Conservation (phyloP, 345 rosid species). For the Microthlaspi erraticum region DNA sequence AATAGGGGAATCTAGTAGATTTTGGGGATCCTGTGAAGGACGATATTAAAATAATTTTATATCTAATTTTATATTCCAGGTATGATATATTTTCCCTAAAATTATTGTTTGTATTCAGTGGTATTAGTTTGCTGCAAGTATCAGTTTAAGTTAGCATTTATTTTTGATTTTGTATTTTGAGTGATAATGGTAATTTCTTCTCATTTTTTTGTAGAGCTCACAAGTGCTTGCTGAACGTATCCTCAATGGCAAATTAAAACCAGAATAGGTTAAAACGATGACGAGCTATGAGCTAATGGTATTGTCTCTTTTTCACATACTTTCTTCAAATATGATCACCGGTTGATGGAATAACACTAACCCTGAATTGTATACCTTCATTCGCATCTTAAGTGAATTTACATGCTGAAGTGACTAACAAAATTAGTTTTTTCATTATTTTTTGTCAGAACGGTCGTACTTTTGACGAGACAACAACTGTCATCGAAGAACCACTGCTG, state of each 20-base stretch:
- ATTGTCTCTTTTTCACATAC: background rate
- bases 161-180: background rate
- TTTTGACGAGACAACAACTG: conserved; percentile 9
- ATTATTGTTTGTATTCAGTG: too few relatives aligned
- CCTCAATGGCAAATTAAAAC: conserved; percentile 68
- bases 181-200: background rate
- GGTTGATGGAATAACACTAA: background rate
- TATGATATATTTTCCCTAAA: too few relatives aligned
- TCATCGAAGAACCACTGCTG: background rate
- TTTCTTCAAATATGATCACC: background rate
- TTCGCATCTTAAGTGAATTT: background rate
- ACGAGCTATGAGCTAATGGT: background rate
- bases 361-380: background rate
- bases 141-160: background rate
- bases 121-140: background rate
- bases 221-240: conserved; percentile 60
- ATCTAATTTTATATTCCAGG: too few relatives aligned
- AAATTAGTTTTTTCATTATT: background rate
- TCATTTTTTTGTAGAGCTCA: conserved; percentile 48
- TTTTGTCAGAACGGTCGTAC: background rate
- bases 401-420: background rate
- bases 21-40: background rate
- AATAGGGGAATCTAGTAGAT: background rate
- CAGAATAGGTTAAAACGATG: conserved; percentile 30
- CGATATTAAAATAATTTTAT: background rate